Evolutionary conservation across 306 rosid genomes (phyloP), one percentile per base, ranked within the genome.

Genomic region (Arachis hypogaea): DNA sequence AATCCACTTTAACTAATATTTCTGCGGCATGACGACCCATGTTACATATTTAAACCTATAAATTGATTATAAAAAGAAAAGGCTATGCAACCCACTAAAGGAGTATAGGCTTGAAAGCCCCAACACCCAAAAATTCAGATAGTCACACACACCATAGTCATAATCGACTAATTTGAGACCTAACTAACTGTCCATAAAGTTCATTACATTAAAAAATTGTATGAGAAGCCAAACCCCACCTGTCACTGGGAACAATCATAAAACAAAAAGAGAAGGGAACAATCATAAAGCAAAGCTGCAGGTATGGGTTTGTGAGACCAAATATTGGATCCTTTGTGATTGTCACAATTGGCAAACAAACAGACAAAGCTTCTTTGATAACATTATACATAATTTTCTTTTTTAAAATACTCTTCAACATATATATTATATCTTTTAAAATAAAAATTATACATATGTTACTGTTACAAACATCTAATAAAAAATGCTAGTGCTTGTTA

Each of bases 161-260:
- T 14, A 14, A 14, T 14, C 14, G 14, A 22, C 28, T 22, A 22
- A 22, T 22, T 22, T 22, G 33, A 30, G 11, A 30, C 30, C 63
- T 10, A 51, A 73, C 59, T 33, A 72, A 49, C 28, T 7, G 1
- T 49, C 55, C 62, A 18, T 11, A 6, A 10, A 4, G 36, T 64
- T 38, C 14, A 49, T 2, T 28, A 36, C 5, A 66, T 12, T 33
- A 33, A 33, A 36, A 47, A 72, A 44, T 28, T 63, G 55, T 40
- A 11, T 3, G 41, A 64, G 56, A 22, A 22, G 7, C 62, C 43
- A 61, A 38, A 62, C 54, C 30, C 54, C 30, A 52, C n/a, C 52
- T 73, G 42, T 40, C 60, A 36, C 50, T 9, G 51, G 41, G 61
- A 54, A 52, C 4, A 36, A 60, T 69, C 65, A 66, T 36, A 7